Percentiles rank a stretch among this genome's conserved stretches.
phyloP scores from a whole-genome alignment of 2,329 filamentous ascomycete species.

The Pseudocercospora macadamiae region DNA sequence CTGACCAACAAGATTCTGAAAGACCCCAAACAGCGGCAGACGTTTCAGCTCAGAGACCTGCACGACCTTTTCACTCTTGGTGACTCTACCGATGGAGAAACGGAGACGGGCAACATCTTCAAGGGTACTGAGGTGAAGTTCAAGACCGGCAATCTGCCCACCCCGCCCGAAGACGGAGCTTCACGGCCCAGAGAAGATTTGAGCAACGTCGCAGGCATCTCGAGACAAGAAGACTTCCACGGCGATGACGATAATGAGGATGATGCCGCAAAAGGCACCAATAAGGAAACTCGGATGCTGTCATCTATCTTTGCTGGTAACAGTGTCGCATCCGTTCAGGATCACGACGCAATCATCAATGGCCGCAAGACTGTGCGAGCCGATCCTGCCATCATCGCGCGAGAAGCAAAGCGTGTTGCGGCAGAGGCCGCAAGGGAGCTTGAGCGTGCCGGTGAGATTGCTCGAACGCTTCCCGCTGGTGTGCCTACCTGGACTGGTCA shows the following conservation, averaged over 20 bases:
- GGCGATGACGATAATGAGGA: constrained; percentile 30
- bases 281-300: constrained; percentile 74
- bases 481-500: constrained; percentile 93
- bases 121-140: constrained; percentile 80
- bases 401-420: constrained; percentile 79
- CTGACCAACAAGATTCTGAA: constrained; percentile 94
- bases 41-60: constrained; percentile 85
- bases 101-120: constrained; percentile 85
- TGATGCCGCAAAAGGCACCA: constrained; percentile 25
- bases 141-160: constrained; percentile 33
- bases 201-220: constrained; percentile 44
- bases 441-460: constrained; percentile 71
- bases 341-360: constrained; percentile 89
- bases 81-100: constrained; percentile 65
- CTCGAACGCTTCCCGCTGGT: constrained; percentile 73
- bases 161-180: constrained; percentile 34
- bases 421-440: constrained; percentile 77
- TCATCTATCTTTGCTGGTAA: constrained; percentile 85
- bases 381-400: constrained; percentile 76
- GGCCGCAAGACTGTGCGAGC: constrained; percentile 68
- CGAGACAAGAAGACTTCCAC: constrained; percentile 48
- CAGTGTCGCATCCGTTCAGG: constrained; percentile 85
- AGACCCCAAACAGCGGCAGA: constrained; percentile 90
- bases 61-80: constrained; percentile 89
- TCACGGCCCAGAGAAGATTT: constrained; percentile 27